Evolutionary conservation across 2,329 filamentous ascomycete species (phyloP).

Genomic region (Colletotrichum orchidophilum): DNA sequence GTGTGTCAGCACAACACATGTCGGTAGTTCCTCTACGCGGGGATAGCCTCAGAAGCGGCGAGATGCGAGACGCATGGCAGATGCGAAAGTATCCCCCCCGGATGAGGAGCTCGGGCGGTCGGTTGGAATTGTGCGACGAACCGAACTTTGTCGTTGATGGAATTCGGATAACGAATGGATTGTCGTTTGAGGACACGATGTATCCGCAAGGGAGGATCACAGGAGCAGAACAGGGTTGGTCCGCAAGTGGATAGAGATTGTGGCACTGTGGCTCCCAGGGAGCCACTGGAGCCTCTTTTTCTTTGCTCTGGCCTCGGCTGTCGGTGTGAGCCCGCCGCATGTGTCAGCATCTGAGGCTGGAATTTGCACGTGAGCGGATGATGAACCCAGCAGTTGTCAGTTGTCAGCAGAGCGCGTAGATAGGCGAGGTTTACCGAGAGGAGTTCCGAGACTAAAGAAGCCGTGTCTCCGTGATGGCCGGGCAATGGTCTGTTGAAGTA

Average conservation of each 20-base stretch:
- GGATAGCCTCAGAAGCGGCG: slow-evolving; percentile 8
- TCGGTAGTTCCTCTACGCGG: slow-evolving; percentile 14
- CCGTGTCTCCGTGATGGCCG: slow-evolving; percentile 2
- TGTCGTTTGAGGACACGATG: not conserved
- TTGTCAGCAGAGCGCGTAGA: not conserved
- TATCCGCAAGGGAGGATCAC: not conserved
- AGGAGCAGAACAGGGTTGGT: slow-evolving; percentile 5
- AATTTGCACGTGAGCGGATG: slow-evolving; percentile 18
- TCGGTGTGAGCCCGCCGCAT: slow-evolving; percentile 15
- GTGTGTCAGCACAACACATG: slow-evolving; percentile 19
- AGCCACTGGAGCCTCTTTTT: slow-evolving; percentile 4
- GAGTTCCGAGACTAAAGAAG: not conserved
- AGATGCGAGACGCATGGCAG: not conserved
- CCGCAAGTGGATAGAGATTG: not conserved
- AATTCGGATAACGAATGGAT: not conserved
- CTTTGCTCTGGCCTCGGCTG: slow-evolving; percentile 23
- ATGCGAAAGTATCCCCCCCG: not conserved
- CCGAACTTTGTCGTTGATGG: slow-evolving; percentile 12
- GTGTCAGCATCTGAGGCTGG: not conserved
- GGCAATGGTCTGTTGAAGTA: too few species aligned
- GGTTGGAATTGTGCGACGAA: slow-evolving; percentile 14
- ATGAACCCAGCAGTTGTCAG: not conserved
- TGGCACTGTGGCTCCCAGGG: not conserved
- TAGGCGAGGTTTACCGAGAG: not conserved
- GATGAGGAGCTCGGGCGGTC: slow-evolving; percentile 15